Evolutionary conservation across 331 rosid species (phyloP).

Genomic region (Saraca asoca): DNA sequence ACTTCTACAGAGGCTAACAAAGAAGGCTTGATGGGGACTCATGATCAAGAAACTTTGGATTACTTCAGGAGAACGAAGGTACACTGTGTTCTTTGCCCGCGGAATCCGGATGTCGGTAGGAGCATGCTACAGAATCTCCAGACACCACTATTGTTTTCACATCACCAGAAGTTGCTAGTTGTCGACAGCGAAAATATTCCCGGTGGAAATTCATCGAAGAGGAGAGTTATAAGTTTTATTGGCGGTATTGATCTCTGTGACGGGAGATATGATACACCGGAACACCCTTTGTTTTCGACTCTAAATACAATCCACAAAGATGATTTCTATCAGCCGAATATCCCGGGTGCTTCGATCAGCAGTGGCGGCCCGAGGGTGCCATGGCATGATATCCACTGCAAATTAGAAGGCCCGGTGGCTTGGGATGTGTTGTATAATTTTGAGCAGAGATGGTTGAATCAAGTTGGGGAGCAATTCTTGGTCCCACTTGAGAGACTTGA

Average conservation of each 20-base stretch:
- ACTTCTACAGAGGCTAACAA: slow-evolving; percentile 55
- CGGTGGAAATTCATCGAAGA: slow-evolving; percentile 33
- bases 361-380: slow-evolving; percentile 69
- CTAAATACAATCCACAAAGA: slow-evolving; percentile 47
- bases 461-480: slow-evolving; percentile 36
- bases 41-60: slow-evolving; percentile 65
- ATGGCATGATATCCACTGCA: slow-evolving; percentile 65
- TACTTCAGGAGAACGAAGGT: slow-evolving; percentile 69
- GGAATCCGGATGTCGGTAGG: slow-evolving; percentile 68
- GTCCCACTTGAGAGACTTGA: slow-evolving; percentile 32
- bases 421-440: slow-evolving; percentile 63
- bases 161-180: slow-evolving; percentile 76
- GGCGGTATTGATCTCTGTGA: slow-evolving; percentile 91
- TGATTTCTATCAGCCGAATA: slow-evolving; percentile 64
- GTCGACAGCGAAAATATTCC: slow-evolving; percentile 54
- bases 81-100: slow-evolving; percentile 63
- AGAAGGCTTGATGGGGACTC: slow-evolving; percentile 82
- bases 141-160: slow-evolving; percentile 71
- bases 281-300: slow-evolving; percentile 69
- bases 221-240: slow-evolving; percentile 61
- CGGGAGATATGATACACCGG: slow-evolving; percentile 75
- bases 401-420: slow-evolving; percentile 60
- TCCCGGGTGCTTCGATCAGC: slow-evolving; percentile 44
- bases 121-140: slow-evolving; percentile 65
- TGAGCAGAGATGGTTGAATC: slow-evolving; percentile 61